Percentiles rank a stretch among this genome's conserved stretches.
Evolutionary conservation across 148 eudicot genomes (phyloP).

Genomic region (Rhododendron williamsianum): DNA sequence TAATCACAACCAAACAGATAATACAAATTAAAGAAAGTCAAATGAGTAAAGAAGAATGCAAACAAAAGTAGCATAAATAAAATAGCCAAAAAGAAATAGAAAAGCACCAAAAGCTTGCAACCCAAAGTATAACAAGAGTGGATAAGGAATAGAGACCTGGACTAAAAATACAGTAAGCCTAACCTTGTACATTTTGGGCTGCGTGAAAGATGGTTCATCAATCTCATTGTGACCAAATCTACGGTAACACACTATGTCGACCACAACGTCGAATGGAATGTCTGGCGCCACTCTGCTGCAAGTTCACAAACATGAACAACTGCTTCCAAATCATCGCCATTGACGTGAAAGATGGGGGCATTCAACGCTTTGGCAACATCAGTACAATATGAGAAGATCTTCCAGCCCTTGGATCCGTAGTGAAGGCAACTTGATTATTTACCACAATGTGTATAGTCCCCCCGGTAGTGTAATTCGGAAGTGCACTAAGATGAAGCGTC

Average conservation of each 20-base stretch:
- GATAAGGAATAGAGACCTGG: neutral
- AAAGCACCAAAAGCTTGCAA: neutral
- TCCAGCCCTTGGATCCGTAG: neutral
- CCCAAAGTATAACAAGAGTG: neutral
- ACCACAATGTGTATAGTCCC: neutral
- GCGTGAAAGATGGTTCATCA: conserved; percentile 84
- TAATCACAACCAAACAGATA: neutral
- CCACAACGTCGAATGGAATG: neutral
- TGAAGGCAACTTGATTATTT: neutral
- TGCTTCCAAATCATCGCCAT: neutral
- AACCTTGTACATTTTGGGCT: conserved; percentile 92
- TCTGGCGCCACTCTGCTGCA: neutral
- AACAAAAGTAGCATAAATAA: neutral
- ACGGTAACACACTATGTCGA: neutral
- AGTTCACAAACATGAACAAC: neutral
- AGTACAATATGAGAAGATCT: neutral
- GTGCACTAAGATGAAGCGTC: neutral
- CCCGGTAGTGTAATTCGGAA: neutral
- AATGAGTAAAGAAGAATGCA: neutral
- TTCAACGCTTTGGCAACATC: neutral
- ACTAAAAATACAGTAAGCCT: neutral
- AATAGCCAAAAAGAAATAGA: neutral
- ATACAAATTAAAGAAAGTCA: neutral
- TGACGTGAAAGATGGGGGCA: neutral
- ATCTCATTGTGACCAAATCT: neutral